These are phyloP conservation scores for Mycena kentingensis DNA, from an alignment of 768 basidiomycete species.

Conservation along the genomic window DNA sequence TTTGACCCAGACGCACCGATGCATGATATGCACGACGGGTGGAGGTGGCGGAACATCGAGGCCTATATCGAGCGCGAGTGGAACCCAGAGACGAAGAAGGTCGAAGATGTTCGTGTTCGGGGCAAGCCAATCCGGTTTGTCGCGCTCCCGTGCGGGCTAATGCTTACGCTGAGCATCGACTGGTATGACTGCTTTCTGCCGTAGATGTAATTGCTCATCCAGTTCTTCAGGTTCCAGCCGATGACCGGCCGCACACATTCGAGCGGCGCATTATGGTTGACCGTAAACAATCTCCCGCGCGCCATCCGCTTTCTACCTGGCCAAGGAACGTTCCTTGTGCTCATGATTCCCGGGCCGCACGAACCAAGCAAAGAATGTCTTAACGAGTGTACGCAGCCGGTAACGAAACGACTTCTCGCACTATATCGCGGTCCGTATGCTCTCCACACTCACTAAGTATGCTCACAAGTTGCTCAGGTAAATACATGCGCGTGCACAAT, in stretches of 20 bases:
- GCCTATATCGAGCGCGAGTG: background rate
- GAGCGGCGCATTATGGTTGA: background rate
- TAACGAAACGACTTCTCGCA: background rate
- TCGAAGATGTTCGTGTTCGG: background rate
- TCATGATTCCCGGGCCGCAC: background rate
- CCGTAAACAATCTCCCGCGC: conserved; percentile 1
- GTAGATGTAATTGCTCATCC: too few relatives aligned
- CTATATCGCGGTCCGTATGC: background rate
- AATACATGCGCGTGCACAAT: background rate
- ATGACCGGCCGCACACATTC: background rate
- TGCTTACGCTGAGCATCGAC: background rate
- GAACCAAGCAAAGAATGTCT: background rate
- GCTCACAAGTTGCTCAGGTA: background rate
- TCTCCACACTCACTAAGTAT: too few relatives aligned
- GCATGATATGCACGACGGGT: background rate
- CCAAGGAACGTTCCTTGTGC: background rate
- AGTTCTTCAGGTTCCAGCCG: background rate
- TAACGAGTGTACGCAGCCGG: background rate
- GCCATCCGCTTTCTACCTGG: background rate
- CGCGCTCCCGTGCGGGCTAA: background rate
- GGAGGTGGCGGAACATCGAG: background rate
- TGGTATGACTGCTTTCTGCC: background rate
- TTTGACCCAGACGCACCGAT: background rate
- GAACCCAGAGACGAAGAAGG: background rate
- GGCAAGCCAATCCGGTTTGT: background rate